A percentile compares a stretch with the other conserved stretches of the same genome.
These are phyloP conservation scores for Aureobasidium sp. DNA, from an alignment of 2,329 filamentous ascomycete genomes.

Conservation along the genomic window DNA sequence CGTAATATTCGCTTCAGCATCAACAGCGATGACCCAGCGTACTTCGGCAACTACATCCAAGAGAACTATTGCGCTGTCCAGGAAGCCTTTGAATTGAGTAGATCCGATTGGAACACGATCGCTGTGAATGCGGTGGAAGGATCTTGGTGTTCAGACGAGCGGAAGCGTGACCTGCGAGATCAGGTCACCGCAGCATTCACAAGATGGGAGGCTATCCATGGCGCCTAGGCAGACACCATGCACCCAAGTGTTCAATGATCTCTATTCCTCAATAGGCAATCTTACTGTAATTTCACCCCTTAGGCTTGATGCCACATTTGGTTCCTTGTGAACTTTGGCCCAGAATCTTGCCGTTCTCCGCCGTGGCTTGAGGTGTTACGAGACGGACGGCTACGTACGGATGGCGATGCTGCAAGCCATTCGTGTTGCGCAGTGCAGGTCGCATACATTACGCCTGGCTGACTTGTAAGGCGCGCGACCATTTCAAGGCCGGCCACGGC, in stretches of 20 bases:
- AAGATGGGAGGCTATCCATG: neutral
- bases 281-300: neutral
- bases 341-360: neutral
- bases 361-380: no score
- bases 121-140: constrained; percentile 3
- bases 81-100: neutral
- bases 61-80: constrained; percentile 13
- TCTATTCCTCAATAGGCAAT: neutral
- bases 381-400: neutral
- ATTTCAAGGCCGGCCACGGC: no score
- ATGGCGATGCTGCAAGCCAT: constrained; percentile 1
- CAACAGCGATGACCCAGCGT: constrained; percentile 15
- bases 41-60: constrained; percentile 8
- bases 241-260: neutral
- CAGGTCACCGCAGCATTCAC: neutral
- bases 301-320: no score
- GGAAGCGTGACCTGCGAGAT: neutral
- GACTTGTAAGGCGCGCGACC: no score
- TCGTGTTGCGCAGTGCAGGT: neutral
- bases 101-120: neutral
- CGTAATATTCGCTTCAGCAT: neutral
- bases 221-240: neutral
- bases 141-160: constrained; percentile 6
- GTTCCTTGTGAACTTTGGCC: neutral
- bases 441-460: neutral